A percentile compares a stretch with the other conserved stretches of the same genome.
phyloP scores from a whole-genome alignment of 176 grass and related monocot genomes.

The Paspalum vaginatum region DNA sequence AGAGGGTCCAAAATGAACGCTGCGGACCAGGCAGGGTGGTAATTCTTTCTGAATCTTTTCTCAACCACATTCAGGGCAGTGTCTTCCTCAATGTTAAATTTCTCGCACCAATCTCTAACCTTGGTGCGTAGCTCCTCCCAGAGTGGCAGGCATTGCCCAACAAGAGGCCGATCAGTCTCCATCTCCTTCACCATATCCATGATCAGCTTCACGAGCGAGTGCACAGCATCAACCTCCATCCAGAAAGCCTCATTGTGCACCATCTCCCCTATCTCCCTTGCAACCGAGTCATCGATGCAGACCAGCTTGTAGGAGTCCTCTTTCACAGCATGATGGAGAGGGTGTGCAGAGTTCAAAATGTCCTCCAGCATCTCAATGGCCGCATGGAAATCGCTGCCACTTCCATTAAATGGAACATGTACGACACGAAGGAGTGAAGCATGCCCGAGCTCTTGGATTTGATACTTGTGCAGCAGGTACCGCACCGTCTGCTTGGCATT shows the following conservation, averaged over 20 bases:
- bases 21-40: slow-evolving; percentile 84
- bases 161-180: slow-evolving; percentile 72
- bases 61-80: slow-evolving; percentile 52
- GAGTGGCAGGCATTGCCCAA: slow-evolving; percentile 76
- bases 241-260: slow-evolving; percentile 62
- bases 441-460: slow-evolving; percentile 67
- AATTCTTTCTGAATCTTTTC: slow-evolving; percentile 76
- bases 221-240: slow-evolving; percentile 64
- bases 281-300: slow-evolving; percentile 55
- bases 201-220: slow-evolving; percentile 58
- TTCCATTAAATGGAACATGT: slow-evolving; percentile 35
- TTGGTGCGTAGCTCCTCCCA: slow-evolving; percentile 73
- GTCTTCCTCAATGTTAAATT: slow-evolving; percentile 53
- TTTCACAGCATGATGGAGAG: slow-evolving; percentile 57
- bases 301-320: slow-evolving; percentile 69
- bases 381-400: slow-evolving; percentile 37
- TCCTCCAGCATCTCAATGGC: slow-evolving; percentile 68
- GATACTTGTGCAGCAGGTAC: slow-evolving; percentile 67
- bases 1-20: slow-evolving; percentile 83
- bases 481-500: slow-evolving; percentile 62
- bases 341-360: slow-evolving; percentile 42
- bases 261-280: slow-evolving; percentile 65
- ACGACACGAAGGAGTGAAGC: slow-evolving; percentile 52
- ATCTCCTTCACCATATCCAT: slow-evolving; percentile 77
- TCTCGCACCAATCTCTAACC: slow-evolving; percentile 68